A percentile compares a stretch with the other conserved stretches of the same genome.
These are phyloP conservation scores for Solidago caesia DNA, from an alignment of 129 eudicot genomes.

Conservation along the genomic window DNA sequence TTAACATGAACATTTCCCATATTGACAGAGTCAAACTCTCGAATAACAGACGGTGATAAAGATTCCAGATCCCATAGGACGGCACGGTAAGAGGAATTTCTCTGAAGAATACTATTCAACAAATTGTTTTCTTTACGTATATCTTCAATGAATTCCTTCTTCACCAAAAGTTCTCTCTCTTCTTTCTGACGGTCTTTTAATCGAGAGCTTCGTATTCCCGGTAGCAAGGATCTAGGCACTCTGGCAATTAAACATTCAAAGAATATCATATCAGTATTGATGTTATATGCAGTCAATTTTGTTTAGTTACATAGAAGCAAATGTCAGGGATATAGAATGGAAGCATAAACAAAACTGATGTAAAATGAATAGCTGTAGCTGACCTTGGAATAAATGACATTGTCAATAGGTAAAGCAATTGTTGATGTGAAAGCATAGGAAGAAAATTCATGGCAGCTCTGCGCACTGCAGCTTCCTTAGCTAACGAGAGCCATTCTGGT, in stretches of 20 bases:
- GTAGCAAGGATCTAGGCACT: constrained; percentile 82
- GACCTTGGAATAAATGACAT: constrained; percentile 96
- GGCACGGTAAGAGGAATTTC: constrained; percentile 46
- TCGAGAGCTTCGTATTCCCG: constrained; percentile 90
- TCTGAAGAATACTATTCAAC: constrained; percentile 50
- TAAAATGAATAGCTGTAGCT: constrained; percentile 24
- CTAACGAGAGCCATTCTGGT: constrained; percentile 85
- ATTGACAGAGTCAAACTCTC: constrained; percentile 35
- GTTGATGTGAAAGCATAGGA: constrained; percentile 99
- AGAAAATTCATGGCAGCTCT: constrained; percentile 97
- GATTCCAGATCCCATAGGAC: constrained; percentile 79
- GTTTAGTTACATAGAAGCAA: constrained; percentile 5
- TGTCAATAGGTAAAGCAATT: constrained; percentile 77
- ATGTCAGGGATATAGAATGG: not conserved
- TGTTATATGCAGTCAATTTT: constrained; percentile 8
- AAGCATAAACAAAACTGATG: constrained; percentile 9
- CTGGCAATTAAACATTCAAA: constrained; percentile 46
- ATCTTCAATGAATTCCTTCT: constrained; percentile 87
- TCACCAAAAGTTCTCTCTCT: constrained; percentile 76
- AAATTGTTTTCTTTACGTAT: constrained; percentile 64
- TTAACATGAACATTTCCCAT: constrained; percentile 29
- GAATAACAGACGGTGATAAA: constrained; percentile 51
- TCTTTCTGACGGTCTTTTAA: constrained; percentile 81
- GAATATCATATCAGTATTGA: constrained; percentile 7
- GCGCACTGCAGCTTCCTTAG: constrained; percentile 98